Evolutionary conservation across 495 filamentous ascomycete species (phyloP).

Genomic region (Geoglossum glabrum): DNA sequence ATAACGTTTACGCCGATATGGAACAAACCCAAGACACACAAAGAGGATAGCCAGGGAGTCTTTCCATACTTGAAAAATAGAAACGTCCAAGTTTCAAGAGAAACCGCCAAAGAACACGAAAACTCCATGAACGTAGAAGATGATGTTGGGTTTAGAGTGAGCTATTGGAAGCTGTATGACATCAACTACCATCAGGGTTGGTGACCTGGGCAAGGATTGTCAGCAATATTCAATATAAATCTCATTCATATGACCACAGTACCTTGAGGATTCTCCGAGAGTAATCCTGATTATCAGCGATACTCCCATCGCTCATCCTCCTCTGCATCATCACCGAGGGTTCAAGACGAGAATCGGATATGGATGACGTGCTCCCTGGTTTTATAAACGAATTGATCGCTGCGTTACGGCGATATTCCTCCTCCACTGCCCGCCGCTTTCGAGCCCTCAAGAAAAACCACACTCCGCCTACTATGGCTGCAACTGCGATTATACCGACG

Average conservation of each 20-base stretch:
- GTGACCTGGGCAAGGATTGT: neutral
- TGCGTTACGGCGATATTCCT: slow-evolving; percentile 58
- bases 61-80: neutral
- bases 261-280: slow-evolving; percentile 90
- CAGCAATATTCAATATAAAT: neutral
- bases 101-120: neutral
- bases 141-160: neutral
- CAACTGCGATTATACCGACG: slow-evolving; percentile 54
- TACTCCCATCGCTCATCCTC: slow-evolving; percentile 88
- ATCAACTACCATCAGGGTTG: neutral
- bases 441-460: slow-evolving; percentile 61
- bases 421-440: slow-evolving; percentile 51
- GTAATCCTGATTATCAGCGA: slow-evolving; percentile 95
- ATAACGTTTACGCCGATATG: slow-evolving; percentile 1
- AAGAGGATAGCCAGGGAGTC: neutral
- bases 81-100: neutral
- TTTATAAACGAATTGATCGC: slow-evolving; percentile 51
- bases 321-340: slow-evolving; percentile 65
- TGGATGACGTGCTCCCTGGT: slow-evolving; percentile 33
- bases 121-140: neutral
- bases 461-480: slow-evolving; percentile 39
- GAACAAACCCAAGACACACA: neutral
- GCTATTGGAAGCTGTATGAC: neutral
- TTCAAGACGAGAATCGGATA: slow-evolving; percentile 71
- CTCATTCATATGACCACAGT: neutral